Base-by-base conservation (phyloP, 2,329 filamentous ascomycete species). In the Fusarium paranaense region DNA sequence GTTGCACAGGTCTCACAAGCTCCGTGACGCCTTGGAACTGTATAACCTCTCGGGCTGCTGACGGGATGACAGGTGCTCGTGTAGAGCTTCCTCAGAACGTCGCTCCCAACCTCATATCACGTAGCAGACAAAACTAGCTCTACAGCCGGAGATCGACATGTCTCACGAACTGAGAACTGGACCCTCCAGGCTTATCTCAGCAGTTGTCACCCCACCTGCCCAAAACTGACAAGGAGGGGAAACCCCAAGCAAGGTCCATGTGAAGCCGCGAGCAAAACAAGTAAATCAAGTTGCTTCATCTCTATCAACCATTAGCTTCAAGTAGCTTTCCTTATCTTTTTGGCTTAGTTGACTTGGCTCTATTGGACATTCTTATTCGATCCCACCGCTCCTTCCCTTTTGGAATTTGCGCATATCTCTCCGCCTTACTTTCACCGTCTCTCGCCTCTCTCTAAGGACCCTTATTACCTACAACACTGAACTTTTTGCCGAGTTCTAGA, bases 221-320 rank as follows among this genome's bases (percentile, higher is more conserved):
- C 62, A 73, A 71, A 76, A 67, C 62, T 45, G 65, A 62, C 45
- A 73, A 78, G 73, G 73, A 76, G 74, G 76, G 76, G 76, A 73
- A 78, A 76, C 45, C 45, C 30, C 47, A 50, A 38, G 61, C 47
- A 50, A 50, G 59, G 32, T n/a, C 45, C 18, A 47, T 60, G 38
- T 57, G 20, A 54, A 54, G 27, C 40, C 61, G 42, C 60, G 40
- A 56, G 45, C 62, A 60, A 69, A 32, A 20, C 50, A 20, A 54
- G 50, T 54, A 27, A 54, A 54, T 54, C 50, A 54, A 54, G 50
- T 54, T 54, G 50, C 50, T 54, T 54, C 50, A 59, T 56, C 62
- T 64, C 25, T 68, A 40, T 59, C 67, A 60, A 50, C 33, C 32
- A 57, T 65, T 30, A 62, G 66, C 38, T 64, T 56, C 37, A 47